Base-by-base conservation (phyloP, 208 protist genomes). In the Leishmania gerbilli region DNA sequence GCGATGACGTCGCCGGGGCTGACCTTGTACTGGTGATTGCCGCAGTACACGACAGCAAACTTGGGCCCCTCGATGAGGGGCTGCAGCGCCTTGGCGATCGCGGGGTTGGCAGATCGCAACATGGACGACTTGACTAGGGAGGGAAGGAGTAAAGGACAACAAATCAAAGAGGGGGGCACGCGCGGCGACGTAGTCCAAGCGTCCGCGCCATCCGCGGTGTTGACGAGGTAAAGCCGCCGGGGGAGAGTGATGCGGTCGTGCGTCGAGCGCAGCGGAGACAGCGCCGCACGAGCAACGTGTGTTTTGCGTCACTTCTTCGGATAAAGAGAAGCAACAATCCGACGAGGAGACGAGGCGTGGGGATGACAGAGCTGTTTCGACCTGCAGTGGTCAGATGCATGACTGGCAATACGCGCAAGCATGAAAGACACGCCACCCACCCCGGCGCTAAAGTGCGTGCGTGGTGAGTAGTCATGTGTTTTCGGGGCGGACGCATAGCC, bases 1-100 rank as follows among this genome's bases (percentile, higher is more conserved):
- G 88, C 88, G 79, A 98, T 97, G 74, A 97, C 89, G 74, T 98
- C 96, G 68, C 92, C 93, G 2, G 84, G 76, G 3, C 85, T 72
- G 0, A 98, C 89, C 80, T 98, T 98, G 87, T 98, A 98, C 84
- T 98, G 95, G 71, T 96, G 90, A 68, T 95, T 96, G 62, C 91
- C 91, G 74, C 90, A 93, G 88, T 93, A 92, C 49, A 98, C 87
- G n/a, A 98, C 93, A n/a, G 93, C 96, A 53, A 97, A 98, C 83
- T 93, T 94, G 19, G 87, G 87, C 27, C 90, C 91, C 45, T 88
- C 77, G 37, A 95, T 78, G 27, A 95, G 87, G 11, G 91, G 89
- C 72, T 89, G 68, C 51, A 95, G 80, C 13, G 76, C 76, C 67
- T 84, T 88, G 34, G 84, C 74, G 27, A 95, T 88, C 69, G 84